Base-by-base conservation (phyloP, 202 grass and related monocot genomes). In the Dendrocalamus latiflorus region DNA sequence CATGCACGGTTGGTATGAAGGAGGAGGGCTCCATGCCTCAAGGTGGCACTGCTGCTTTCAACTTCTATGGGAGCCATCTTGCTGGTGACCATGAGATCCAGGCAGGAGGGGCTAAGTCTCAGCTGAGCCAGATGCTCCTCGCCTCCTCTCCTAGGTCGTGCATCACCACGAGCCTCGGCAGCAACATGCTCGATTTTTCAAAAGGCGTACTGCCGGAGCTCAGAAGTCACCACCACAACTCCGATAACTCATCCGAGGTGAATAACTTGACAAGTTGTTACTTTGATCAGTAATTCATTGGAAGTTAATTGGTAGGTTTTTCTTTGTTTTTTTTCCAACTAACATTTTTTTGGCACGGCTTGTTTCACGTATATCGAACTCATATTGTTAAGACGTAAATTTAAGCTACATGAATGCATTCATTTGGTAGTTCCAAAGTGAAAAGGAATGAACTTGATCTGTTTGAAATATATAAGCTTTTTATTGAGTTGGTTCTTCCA, bases 151-250 rank as follows among this genome's bases (percentile, higher is more conserved):
- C 94, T 80, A 92, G 79, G 69, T 97, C 94, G 50, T 94, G 92
- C 41, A 83, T 97, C 77, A 91, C 92, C 21, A 85, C 83, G 21
- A 97, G 90, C 86, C 83, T 94, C 38, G 81, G 86, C 48, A 94
- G 90, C 77, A 94, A 90, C 88, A 91, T 94, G 90, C 70, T 97
- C 54, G 90, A 97, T 84, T 97, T 97, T 88, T 91, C 95, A 0
- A 94, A 89, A 51, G 85, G 53, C 49, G 72, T 63, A 5, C 80
- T 80, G 9, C 88, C 84, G 21, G 92, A 93, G 70, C 47, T 82
- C 30, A 89, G 88, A 74, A 79, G 60, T 66, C 83, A 85, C 33
- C 84, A 79, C 41, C 87, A 89, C 72, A 75, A 87, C 30, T 93
- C 93, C 54, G 91, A 97, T 22, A 93, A 93, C 70, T 97, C 91